Percentiles rank a stretch among this genome's conserved stretches.
Evolutionary conservation across 2,329 filamentous ascomycete species (phyloP).

Genomic region (Epichloe glyceriae): DNA sequence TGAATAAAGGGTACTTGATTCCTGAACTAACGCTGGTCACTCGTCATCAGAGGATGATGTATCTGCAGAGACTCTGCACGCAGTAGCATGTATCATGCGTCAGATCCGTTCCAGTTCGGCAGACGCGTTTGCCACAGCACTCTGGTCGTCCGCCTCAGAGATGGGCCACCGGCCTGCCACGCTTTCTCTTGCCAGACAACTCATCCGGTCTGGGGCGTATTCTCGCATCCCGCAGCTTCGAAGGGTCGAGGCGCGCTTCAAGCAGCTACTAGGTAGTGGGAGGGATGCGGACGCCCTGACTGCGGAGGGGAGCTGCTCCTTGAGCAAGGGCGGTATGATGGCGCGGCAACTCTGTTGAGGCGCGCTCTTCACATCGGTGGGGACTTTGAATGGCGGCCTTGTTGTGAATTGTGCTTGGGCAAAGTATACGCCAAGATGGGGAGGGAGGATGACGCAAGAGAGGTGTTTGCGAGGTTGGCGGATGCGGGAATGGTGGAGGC

Average conservation of each 20-base stretch:
- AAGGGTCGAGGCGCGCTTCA: slow-evolving; percentile 17
- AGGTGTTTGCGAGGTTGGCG: slow-evolving; percentile 12
- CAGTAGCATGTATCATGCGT: slow-evolving; percentile 17
- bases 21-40: not conserved
- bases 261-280: slow-evolving; percentile 15
- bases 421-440: slow-evolving; percentile 13
- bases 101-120: slow-evolving; percentile 6
- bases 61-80: slow-evolving; percentile 12
- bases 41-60: slow-evolving; percentile 10
- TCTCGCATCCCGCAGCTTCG: slow-evolving; percentile 8
- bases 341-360: slow-evolving; percentile 11
- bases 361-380: slow-evolving; percentile 12
- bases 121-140: slow-evolving; percentile 9
- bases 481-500: slow-evolving; percentile 13
- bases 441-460: slow-evolving; percentile 12
- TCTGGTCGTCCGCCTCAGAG: slow-evolving; percentile 21
- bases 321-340: slow-evolving; percentile 12
- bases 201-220: slow-evolving; percentile 12
- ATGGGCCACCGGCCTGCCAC: slow-evolving; percentile 18
- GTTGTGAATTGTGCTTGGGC: slow-evolving; percentile 16
- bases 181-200: slow-evolving; percentile 14
- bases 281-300: slow-evolving; percentile 24
- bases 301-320: slow-evolving; percentile 18
- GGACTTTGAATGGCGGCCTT: slow-evolving; percentile 16
- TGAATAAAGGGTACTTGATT: no score